Conservation (phyloP, 305 asterid genomes). For the Fraxinus ornus region DNA sequence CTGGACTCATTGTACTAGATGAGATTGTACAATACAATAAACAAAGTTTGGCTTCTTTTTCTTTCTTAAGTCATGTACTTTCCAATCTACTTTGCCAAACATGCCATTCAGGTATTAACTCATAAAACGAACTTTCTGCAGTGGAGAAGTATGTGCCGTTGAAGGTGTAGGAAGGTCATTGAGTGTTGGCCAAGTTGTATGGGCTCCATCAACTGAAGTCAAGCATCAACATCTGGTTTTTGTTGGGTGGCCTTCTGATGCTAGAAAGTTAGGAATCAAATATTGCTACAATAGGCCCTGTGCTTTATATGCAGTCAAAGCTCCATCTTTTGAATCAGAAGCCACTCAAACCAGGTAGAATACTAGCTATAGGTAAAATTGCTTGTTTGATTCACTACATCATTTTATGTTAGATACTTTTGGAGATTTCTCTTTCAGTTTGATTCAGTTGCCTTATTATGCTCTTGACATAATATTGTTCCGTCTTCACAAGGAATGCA, state of each 20-base stretch:
- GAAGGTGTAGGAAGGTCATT: constrained; percentile 57
- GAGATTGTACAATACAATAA: background rate
- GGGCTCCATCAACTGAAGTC: constrained; percentile 72
- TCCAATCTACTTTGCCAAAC: background rate
- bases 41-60: constrained; percentile 8
- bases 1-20: background rate
- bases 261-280: constrained; percentile 80
- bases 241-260: constrained; percentile 89
- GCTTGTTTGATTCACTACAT: constrained; percentile 11
- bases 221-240: constrained; percentile 59
- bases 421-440: background rate
- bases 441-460: constrained; percentile 23
- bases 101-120: background rate
- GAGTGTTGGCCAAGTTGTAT: constrained; percentile 90
- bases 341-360: constrained; percentile 40
- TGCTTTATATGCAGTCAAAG: constrained; percentile 77
- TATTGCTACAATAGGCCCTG: constrained; percentile 88
- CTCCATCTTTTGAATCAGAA: constrained; percentile 53
- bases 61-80: background rate
- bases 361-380: constrained; percentile 21
- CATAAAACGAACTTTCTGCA: constrained; percentile 38
- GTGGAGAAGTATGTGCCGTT: constrained; percentile 71
- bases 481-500: constrained; percentile 39
- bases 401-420: background rate
- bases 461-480: constrained; percentile 27